A percentile compares a stretch with the other conserved stretches of the same genome.
Conservation (phyloP, 108 stramenopile genomes). For the Fistulifera solaris region DNA sequence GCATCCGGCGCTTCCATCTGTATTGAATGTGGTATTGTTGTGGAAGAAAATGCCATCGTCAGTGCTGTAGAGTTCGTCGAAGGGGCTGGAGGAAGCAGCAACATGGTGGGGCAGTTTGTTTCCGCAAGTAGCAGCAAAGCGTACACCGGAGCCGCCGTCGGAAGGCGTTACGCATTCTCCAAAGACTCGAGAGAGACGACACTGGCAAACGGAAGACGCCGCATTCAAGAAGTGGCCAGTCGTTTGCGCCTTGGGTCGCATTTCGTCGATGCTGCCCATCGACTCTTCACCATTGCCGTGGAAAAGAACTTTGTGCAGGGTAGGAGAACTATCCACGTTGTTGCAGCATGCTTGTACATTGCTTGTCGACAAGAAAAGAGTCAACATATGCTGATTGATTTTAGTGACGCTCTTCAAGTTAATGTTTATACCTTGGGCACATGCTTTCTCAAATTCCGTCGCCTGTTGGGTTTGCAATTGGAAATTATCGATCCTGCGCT, state of each 20-base stretch:
- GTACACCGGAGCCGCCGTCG: constrained; percentile 50
- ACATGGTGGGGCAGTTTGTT: constrained; percentile 89
- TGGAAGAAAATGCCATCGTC: constrained; percentile 92
- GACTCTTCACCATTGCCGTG: constrained; percentile 87
- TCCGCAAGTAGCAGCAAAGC: constrained; percentile 62
- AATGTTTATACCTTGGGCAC: constrained; percentile 97
- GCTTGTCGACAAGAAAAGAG: constrained; percentile 94
- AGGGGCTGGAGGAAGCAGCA: constrained; percentile 73
- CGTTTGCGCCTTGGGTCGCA: constrained; percentile 66
- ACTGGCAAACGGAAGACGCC: constrained; percentile 73
- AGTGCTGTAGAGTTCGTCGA: constrained; percentile 88
- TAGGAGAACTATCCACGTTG: constrained; percentile 80
- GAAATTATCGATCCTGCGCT: constrained; percentile 96
- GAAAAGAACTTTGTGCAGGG: constrained; percentile 96
- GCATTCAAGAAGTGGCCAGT: constrained; percentile 79
- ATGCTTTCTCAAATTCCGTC: constrained; percentile 92
- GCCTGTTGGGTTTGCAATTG: constrained; percentile 84
- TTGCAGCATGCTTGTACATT: constrained; percentile 97
- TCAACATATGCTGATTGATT: constrained; percentile 98
- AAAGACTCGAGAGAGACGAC: constrained; percentile 89
- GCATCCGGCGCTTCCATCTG: constrained; percentile 71
- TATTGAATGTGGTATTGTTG: constrained; percentile 84
- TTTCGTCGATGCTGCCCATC: constrained; percentile 88
- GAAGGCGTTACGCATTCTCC: constrained; percentile 70
- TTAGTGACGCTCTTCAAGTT: constrained; percentile 93